These are phyloP conservation scores for Xylariaceae sp. DNA, from an alignment of 2,329 filamentous ascomycete species.

Conservation along the genomic window DNA sequence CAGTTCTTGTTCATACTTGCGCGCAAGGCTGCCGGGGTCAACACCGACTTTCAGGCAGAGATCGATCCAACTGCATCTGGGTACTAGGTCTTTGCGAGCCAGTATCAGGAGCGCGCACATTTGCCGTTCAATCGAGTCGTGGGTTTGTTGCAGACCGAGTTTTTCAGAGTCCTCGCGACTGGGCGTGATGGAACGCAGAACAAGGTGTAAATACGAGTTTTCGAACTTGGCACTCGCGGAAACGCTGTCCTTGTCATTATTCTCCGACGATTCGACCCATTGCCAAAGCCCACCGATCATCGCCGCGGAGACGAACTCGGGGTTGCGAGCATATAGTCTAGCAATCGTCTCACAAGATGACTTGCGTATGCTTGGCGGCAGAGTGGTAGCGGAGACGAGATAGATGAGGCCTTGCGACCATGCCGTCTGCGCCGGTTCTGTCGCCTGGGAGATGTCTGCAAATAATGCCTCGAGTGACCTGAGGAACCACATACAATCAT, in stretches of 20 bases:
- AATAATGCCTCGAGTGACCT: slow-evolving; percentile 63
- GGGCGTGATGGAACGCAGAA: slow-evolving; percentile 59
- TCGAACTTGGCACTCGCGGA: slow-evolving; percentile 61
- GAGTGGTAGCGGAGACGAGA: slow-evolving; percentile 57
- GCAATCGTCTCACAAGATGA: slow-evolving; percentile 59
- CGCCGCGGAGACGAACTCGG: slow-evolving; percentile 53
- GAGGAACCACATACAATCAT: slow-evolving; percentile 74
- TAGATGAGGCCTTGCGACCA: slow-evolving; percentile 89
- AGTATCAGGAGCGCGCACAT: slow-evolving; percentile 74
- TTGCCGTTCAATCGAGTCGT: slow-evolving; percentile 57
- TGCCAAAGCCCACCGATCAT: slow-evolving; percentile 73
- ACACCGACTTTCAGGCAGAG: slow-evolving; percentile 71
- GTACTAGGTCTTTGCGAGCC: slow-evolving; percentile 70
- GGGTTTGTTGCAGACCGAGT: slow-evolving; percentile 39
- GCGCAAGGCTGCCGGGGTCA: slow-evolving; percentile 76
- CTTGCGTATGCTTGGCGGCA: slow-evolving; percentile 59
- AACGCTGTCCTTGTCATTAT: slow-evolving; percentile 72
- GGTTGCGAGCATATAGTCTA: slow-evolving; percentile 56
- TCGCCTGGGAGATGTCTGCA: slow-evolving; percentile 46
- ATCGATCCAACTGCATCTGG: slow-evolving; percentile 81
- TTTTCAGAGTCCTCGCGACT: slow-evolving; percentile 46
- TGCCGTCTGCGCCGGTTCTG: slow-evolving; percentile 51
- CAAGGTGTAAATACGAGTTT: slow-evolving; percentile 56
- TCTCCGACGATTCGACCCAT: slow-evolving; percentile 64
- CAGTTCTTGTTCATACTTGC: slow-evolving; percentile 56